These are phyloP conservation scores for Metschnikowia aberdeeniae DNA, from an alignment of 805 yeast species.

Conservation along the genomic window DNA sequence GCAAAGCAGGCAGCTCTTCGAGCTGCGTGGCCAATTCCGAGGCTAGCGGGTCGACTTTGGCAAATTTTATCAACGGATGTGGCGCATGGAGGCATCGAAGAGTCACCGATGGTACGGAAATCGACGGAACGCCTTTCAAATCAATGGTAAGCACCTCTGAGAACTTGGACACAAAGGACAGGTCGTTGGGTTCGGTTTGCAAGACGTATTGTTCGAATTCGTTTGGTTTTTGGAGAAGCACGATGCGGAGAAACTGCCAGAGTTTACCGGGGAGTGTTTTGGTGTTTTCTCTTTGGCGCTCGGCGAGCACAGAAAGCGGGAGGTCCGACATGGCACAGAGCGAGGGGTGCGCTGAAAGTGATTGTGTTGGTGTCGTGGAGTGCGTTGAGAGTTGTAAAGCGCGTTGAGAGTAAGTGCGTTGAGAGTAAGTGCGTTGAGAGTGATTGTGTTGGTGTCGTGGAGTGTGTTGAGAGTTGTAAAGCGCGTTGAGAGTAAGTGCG, in stretches of 20 bases:
- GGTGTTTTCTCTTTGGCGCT: conserved; percentile 17
- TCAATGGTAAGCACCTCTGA: conserved; percentile 37
- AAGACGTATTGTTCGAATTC: conserved; percentile 41
- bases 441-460: not conserved
- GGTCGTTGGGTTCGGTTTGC: conserved; percentile 48
- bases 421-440: not conserved
- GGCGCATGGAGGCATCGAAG: conserved; percentile 44
- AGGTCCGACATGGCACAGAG: conserved; percentile 5
- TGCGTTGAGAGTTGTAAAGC: not conserved
- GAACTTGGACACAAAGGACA: conserved; percentile 50
- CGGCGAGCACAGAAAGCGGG: conserved; percentile 5
- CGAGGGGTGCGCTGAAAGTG: not conserved
- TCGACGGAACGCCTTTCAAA: conserved; percentile 12
- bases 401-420: too few relatives aligned
- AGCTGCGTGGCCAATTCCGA: conserved; percentile 33
- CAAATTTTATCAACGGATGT: conserved; percentile 41
- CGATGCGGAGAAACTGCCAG: conserved; percentile 25
- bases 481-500: too few relatives aligned
- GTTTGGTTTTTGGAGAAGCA: conserved; percentile 22
- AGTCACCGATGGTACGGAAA: conserved; percentile 29
- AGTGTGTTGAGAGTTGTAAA: not conserved
- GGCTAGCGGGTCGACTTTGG: conserved; percentile 14
- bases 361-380: too few relatives aligned
- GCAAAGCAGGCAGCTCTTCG: conserved; percentile 51
- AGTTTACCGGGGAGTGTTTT: conserved; percentile 20